phyloP scores from a whole-genome alignment of 768 basidiomycete genomes.

The Russula lepida region DNA sequence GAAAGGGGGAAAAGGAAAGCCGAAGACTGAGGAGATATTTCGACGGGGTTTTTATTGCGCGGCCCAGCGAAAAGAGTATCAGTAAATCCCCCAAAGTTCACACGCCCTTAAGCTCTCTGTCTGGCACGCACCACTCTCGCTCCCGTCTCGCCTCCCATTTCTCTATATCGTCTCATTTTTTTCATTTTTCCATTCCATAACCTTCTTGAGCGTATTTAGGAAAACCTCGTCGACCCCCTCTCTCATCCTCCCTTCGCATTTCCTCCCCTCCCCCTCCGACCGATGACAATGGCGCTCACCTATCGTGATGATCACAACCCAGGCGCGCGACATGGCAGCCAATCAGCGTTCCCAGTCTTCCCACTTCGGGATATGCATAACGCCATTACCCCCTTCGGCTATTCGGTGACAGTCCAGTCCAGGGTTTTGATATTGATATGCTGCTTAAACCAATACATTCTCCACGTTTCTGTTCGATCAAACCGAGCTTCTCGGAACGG shows the following conservation, averaged over 20 bases:
- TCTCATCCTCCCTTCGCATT: neutral
- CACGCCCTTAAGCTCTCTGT: slow-evolving; percentile 2
- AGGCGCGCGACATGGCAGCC: neutral
- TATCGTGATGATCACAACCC: neutral
- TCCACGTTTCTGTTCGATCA: neutral
- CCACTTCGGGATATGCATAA: neutral
- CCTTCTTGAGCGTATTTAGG: too few relatives aligned
- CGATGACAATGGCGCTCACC: slow-evolving; percentile 2
- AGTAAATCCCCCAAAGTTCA: slow-evolving; percentile 19
- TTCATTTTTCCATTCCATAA: neutral
- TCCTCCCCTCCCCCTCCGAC: neutral
- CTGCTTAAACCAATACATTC: neutral
- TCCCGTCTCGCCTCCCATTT: neutral
- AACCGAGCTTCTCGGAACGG: slow-evolving; percentile 7
- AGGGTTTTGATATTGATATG: neutral
- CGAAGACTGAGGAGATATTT: neutral
- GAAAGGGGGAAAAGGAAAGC: neutral
- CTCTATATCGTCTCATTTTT: neutral
- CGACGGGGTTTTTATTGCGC: slow-evolving; percentile 18
- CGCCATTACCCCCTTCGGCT: neutral
- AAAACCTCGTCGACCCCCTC: neutral
- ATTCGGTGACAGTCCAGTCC: slow-evolving; percentile 2
- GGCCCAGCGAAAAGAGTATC: neutral
- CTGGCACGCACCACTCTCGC: slow-evolving; percentile 10
- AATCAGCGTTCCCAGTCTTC: neutral